Conservation (phyloP, 2,329 filamentous ascomycete species). For the Scopulariopsis brevicaulis region DNA sequence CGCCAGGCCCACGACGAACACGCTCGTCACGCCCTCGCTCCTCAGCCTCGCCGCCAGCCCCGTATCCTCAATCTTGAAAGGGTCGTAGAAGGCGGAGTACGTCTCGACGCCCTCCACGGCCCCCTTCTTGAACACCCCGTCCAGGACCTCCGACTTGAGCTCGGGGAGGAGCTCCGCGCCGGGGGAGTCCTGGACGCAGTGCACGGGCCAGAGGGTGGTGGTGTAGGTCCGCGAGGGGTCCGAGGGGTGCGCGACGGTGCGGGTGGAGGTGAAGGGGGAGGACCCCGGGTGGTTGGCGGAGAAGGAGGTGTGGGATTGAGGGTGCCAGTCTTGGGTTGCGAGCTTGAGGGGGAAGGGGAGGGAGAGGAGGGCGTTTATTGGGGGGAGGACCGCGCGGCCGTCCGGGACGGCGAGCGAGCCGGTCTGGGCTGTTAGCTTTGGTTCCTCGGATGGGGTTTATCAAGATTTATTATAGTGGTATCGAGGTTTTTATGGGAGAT, state of each 20-base stretch:
- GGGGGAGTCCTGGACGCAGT: constrained; percentile 67
- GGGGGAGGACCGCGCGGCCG: constrained; percentile 57
- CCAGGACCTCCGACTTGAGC: constrained; percentile 47
- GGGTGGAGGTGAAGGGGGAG: constrained; percentile 53
- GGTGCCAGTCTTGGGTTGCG: constrained; percentile 91
- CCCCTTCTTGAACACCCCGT: constrained; percentile 68
- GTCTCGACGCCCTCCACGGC: constrained; percentile 67
- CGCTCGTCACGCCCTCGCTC: constrained; percentile 49
- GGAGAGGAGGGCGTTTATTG: constrained; percentile 64
- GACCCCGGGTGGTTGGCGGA: constrained; percentile 64
- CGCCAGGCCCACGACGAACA: constrained; percentile 79
- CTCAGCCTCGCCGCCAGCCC: constrained; percentile 50
- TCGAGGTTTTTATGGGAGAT: constrained; percentile 4
- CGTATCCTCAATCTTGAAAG: constrained; percentile 55
- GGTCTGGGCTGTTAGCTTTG: constrained; percentile 38
- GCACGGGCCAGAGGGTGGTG: constrained; percentile 75
- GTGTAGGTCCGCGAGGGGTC: constrained; percentile 51
- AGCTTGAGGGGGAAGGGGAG: constrained; percentile 64
- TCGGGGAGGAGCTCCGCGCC: constrained; percentile 68
- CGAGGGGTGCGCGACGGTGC: constrained; percentile 54
- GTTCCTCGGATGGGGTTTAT: no score
- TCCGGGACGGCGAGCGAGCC: constrained; percentile 74
- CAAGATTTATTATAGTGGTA: no score
- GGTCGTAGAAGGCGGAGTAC: constrained; percentile 86
- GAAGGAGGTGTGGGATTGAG: constrained; percentile 75